Base-by-base conservation (phyloP, 805 yeast genomes). In the Metschnikowia cerradonensis region DNA sequence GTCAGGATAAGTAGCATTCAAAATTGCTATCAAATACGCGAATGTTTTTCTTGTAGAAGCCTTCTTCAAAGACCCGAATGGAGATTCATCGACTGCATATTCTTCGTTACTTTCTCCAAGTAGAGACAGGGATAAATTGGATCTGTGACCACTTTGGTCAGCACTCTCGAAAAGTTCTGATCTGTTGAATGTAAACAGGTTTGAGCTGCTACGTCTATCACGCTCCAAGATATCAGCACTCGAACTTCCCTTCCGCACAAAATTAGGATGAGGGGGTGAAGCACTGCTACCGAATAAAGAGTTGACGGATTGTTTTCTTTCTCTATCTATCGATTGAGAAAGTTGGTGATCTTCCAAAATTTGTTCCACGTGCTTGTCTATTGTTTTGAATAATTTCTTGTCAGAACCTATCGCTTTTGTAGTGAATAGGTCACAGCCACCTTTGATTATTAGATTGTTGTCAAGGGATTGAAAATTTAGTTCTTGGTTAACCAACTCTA, bases 381-480 rank as follows among this genome's bases (percentile, higher is more conserved):
- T 83, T 0, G 91, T 83, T 67, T 90, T 89, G 73, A 88, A 90
- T 30, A 92, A 78, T 67, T 91, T 91, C 59, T 90, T 79, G 67
- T 94, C 99, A 1, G 92, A 79, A 1, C 94, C 89, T 22, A 91
- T 89, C 1, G 97, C 90, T 62, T 92, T 94, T 1, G 99, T 94
- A 1, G 98, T 88, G 63, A 90, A 94, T 45, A 94, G 77, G 64
- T 94, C 99, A 65, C 96, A 85, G 23, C 96, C 90, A 11, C 97
- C 98, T 50, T 81, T 80, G 37, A 94, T 82, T 43, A 73, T 70
- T 23, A 73, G 63, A 50, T 70, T 73, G 54, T 72, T 68, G 54
- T 73, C 77, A 26, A 66, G 74, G 14, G 77, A 67, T 45, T 71
- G 73, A 60, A 61, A 59, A 41, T 65, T 64, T 50, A 94, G 80